Conservation (phyloP, 371 early-diverging fungal species). For the Rhizopus sp. region DNA sequence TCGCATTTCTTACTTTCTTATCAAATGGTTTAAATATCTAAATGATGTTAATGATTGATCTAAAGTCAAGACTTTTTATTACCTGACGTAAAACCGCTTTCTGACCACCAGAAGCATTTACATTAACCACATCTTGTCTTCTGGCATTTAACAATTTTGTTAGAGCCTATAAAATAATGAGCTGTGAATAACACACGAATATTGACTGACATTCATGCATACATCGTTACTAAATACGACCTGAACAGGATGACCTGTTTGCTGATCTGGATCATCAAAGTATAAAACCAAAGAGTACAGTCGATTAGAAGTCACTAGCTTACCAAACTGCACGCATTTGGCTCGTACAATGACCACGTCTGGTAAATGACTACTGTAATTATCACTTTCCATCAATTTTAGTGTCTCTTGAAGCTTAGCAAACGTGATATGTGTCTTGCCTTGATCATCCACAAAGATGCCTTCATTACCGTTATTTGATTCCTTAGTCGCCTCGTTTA, state of each 20-base stretch:
- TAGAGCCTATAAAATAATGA: background rate
- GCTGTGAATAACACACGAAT: background rate
- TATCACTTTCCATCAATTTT: constrained; percentile 4
- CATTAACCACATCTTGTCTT: constrained; percentile 5
- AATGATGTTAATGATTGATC: too few relatives aligned
- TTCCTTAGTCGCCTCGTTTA: background rate
- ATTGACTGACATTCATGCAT: background rate
- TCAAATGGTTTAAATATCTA: constrained; percentile 4
- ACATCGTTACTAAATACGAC: constrained; percentile 13
- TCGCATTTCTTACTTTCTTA: constrained; percentile 4
- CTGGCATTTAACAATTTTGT: background rate
- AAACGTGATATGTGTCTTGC: constrained; percentile 14
- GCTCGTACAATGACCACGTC: constrained; percentile 12
- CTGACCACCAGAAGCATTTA: constrained; percentile 1
- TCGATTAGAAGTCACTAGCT: background rate
- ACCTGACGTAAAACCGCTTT: constrained; percentile 3
- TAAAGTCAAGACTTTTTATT: background rate
- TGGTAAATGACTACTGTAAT: constrained; percentile 3
- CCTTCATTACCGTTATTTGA: background rate
- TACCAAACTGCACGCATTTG: constrained; percentile 8
- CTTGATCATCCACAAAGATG: constrained; percentile 6
- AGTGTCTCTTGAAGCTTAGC: constrained; percentile 7
- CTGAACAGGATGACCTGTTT: background rate
- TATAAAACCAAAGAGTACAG: constrained; percentile 9
- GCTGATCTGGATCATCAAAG: constrained; percentile 11